Base-by-base conservation (phyloP, 2,329 filamentous ascomycete genomes). In the Colletotrichum sojae region DNA sequence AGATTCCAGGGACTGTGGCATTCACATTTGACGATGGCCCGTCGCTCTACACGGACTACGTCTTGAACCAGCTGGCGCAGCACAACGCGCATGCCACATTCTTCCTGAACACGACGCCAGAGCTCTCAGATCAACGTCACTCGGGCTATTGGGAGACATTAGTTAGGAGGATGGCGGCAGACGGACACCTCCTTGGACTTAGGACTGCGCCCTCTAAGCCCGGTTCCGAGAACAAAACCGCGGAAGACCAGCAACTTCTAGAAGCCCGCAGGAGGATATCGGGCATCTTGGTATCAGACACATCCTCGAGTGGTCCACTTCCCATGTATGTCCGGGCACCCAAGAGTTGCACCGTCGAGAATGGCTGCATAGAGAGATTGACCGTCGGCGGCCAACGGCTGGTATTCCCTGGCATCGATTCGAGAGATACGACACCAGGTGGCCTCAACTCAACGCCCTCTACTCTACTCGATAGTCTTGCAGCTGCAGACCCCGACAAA, bases 351-450 rank as follows among this genome's bases (percentile, higher is more conserved):
- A 63, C 27, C n/a, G 52, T 63, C 39, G n/a, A 46, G 9, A 63
- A 63, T 6, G 60, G 51, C 22, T 63, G 60, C n/a, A 51, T 56
- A 6, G 60, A 63, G 43, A 63, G 20, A 15, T 31, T 63, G n/a
- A 56, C 60, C 0, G 18, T 56, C 4, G 43, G 45, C 16, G 60
- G 51, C n/a, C 49, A 54, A 27, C 25, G 60, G n/a, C 40, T 63
- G 15, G 60, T 63, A 2, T 54, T 63, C 12, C 31, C 36, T 36
- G 15, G 43, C 13, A 10, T 25, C 8, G 18, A 48, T 13, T 43
- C 15, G 9, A 31, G 25, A 20, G 61, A 63, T 15, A 40, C 31
- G 22, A 9, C 27, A 25, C n/a, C 25, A 49, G n/a, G 3, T 2
- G 27, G 25, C 6, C n/a, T 49, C 18, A 39, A 48, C 6, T 25